Base-by-base conservation (phyloP, 805 yeast species). In the Sugiyamaella marilandica region DNA sequence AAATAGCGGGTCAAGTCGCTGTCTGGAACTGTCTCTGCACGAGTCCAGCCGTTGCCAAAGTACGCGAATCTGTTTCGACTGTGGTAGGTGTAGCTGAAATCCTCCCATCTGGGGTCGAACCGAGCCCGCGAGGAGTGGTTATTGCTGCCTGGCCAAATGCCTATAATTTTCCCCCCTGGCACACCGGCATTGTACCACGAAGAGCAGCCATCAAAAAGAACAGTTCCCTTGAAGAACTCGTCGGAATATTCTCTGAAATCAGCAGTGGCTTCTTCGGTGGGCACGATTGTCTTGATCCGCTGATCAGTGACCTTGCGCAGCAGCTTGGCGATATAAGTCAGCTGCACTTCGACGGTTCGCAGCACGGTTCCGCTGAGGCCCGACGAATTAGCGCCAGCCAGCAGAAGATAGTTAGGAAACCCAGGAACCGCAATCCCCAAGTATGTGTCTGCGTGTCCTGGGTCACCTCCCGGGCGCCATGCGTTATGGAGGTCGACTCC, bases 111-210 rank as follows among this genome's bases (percentile, higher is more conserved):
- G 11, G 55, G 55, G 49, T 52, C 39, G 16, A 47, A 21, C 11
- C 51, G n/a, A 9, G 53, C 53, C 18, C 43, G 16, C 5, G 46
- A 24, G 5, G 54, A 50, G 16, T 52, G 55, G 16, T 35, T 13
- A 19, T 49, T 49, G 43, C 55, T 52, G 3, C 55, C 55, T 10
- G 55, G 55, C 55, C 55, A 52, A 13, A 52, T 35, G 7, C 55
- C 55, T 13, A 26, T 19, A 26, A 52, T 36, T 10, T 37, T 8
- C 5, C 55, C 50, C 19, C 55, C 51, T 7, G 36, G 50, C 10
- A 26, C 35, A 4, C 54, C 54, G 7, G 51, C 54, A 34, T 52
- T 52, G 46, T 50, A 52, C 55, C 55, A 52, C 2, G 55, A 51
- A 5, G 48, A 19, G 33, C 54, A 50, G n/a, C 47, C 47, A 24